Conservation (phyloP, 305 asterid species). For the Withania somnifera region DNA sequence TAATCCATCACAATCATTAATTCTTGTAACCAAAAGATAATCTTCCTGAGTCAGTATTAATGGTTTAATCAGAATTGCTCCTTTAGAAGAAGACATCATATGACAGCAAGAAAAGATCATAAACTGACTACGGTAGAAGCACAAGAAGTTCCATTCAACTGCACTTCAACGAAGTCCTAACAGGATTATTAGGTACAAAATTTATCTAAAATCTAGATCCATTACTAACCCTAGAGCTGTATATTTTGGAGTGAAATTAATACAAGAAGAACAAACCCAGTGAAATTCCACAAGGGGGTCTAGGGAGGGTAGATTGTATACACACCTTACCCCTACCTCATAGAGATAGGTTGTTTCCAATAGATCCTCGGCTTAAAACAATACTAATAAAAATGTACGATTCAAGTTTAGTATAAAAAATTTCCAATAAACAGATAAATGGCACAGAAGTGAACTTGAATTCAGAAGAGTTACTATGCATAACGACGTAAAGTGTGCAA, state of each 20-base stretch:
- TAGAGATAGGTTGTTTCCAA: no score
- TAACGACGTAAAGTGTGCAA: not conserved
- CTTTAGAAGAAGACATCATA: not conserved
- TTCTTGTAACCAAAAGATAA: not conserved
- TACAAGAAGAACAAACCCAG: no score
- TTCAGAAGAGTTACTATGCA: not conserved
- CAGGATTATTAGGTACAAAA: not conserved
- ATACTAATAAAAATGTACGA: not conserved
- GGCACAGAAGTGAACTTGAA: not conserved
- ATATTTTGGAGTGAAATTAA: no score
- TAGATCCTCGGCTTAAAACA: no score
- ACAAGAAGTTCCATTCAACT: not conserved
- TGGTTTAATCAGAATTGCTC: conserved; percentile 11
- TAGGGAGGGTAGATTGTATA: no score
- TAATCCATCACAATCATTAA: not conserved
- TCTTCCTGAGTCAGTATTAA: conserved; percentile 8
- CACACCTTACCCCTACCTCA: no score
- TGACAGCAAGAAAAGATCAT: not conserved
- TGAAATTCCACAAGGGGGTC: no score
- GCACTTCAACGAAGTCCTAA: not conserved
- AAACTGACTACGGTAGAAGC: not conserved
- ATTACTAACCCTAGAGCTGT: not conserved
- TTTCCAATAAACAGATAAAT: not conserved
- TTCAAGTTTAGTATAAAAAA: not conserved
- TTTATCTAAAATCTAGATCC: not conserved